phyloP scores from a whole-genome alignment of 1,284 basidiomycete species.

The Psilocybe mexicana region DNA sequence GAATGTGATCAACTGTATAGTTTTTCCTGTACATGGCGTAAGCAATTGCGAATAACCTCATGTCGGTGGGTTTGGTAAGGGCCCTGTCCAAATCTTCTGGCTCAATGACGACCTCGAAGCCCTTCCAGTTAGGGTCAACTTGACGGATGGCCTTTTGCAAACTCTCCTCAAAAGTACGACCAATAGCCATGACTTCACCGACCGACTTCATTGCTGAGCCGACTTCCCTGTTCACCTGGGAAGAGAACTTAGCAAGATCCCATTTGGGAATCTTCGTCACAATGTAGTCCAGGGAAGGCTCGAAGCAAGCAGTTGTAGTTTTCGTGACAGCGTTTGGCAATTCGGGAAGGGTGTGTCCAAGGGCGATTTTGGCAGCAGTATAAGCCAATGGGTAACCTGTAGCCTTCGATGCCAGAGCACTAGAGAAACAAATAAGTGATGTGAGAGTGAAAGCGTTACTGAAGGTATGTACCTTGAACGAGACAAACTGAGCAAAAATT shows the following conservation, averaged over 20 bases:
- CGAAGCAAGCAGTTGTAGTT: conserved; percentile 99
- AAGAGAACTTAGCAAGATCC: conserved; percentile 97
- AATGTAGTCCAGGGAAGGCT: conserved; percentile 99
- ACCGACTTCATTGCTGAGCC: conserved; percentile 99
- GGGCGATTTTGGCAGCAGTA: conserved; percentile 99
- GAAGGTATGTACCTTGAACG: conserved; percentile 50
- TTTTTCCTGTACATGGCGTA: conserved; percentile 95
- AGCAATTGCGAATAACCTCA: conserved; percentile 95
- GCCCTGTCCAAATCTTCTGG: conserved; percentile 85
- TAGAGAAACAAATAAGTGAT: conserved; percentile 27
- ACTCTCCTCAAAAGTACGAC: conserved; percentile 98
- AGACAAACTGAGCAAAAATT: conserved; percentile 41
- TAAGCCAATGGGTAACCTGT: conserved; percentile 99
- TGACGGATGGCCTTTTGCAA: conserved; percentile 98
- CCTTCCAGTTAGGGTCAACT: conserved; percentile 89
- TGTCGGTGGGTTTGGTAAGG: conserved; percentile 81
- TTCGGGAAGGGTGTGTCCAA: conserved; percentile 97
- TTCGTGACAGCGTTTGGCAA: conserved; percentile 99
- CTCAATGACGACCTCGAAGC: conserved; percentile 79
- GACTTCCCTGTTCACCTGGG: conserved; percentile 92
- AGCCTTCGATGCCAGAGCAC: conserved; percentile 96
- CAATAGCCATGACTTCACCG: conserved; percentile 99
- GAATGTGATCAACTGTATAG: conserved; percentile 89
- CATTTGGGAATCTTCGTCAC: conserved; percentile 99
- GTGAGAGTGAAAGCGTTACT: background rate